A percentile compares a stretch with the other conserved stretches of the same genome.
Conservation (phyloP, 768 basidiomycete species). For the Amanita rimosa region DNA sequence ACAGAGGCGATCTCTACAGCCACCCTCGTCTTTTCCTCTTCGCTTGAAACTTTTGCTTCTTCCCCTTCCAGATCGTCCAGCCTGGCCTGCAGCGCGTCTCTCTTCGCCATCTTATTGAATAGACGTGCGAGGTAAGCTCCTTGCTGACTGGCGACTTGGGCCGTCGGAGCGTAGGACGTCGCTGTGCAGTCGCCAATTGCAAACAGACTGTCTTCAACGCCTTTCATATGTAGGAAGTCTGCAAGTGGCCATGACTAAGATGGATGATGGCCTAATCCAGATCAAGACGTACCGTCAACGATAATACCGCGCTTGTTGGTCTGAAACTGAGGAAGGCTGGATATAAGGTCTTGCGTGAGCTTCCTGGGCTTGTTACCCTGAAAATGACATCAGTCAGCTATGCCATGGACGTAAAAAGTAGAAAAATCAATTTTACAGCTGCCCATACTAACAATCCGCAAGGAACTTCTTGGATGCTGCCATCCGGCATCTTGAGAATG, state of each 20-base stretch:
- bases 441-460: conserved; percentile 96
- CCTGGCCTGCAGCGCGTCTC: conserved; percentile 43
- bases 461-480: conserved; percentile 74
- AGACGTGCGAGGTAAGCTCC: conserved; percentile 85
- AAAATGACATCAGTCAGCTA: conserved; percentile 16
- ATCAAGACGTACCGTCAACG: conserved; percentile 52
- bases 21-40: conserved; percentile 31
- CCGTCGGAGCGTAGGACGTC: conserved; percentile 90
- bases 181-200: conserved; percentile 94
- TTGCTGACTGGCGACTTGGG: conserved; percentile 93
- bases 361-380: conserved; percentile 58
- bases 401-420: conserved; percentile 13
- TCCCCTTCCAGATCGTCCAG: conserved; percentile 18
- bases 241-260: neutral
- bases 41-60: conserved; percentile 16
- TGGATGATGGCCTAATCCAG: neutral
- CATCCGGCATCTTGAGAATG: conserved; percentile 86
- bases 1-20: conserved; percentile 41
- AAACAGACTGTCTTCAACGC: conserved; percentile 69
- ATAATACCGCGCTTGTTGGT: conserved; percentile 80
- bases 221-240: conserved; percentile 75
- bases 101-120: conserved; percentile 68
- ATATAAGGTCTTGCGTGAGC: conserved; percentile 40
- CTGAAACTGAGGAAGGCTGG: conserved; percentile 63
- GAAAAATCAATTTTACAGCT: conserved; percentile 29